Evolutionary conservation across 805 yeast genomes (phyloP).

Genomic region (Saccharomycodes ludwigii): DNA sequence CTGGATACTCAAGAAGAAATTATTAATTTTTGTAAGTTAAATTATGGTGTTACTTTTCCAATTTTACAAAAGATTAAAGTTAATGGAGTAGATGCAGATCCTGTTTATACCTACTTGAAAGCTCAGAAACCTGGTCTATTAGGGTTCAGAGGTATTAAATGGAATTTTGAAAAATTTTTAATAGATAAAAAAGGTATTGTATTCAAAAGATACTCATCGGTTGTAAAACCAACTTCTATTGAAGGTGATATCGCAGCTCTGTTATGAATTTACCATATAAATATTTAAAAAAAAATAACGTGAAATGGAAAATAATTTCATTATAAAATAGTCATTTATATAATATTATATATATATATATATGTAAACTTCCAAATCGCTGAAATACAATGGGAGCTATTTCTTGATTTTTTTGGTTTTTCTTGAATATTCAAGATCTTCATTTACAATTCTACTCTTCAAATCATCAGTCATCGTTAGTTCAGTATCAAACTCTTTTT

Average conservation of each 20-base stretch:
- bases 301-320: neutral
- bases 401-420: neutral
- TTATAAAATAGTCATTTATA: neutral
- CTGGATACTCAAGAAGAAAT: conserved; percentile 60
- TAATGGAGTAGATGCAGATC: conserved; percentile 59
- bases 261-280: conserved; percentile 14
- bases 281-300: neutral
- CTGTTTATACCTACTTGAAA: conserved; percentile 62
- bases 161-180: conserved; percentile 75
- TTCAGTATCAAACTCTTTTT: conserved; percentile 49
- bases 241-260: conserved; percentile 39
- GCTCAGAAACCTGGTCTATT: conserved; percentile 42
- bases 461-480: conserved; percentile 15
- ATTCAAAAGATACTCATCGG: conserved; percentile 40
- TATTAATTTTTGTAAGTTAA: conserved; percentile 56
- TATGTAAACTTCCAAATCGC: too few relatives aligned
- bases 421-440: conserved; percentile 11
- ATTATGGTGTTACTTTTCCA: conserved; percentile 76
- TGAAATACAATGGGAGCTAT: too few relatives aligned
- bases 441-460: conserved; percentile 16
- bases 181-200: conserved; percentile 47
- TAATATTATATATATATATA: too few relatives aligned
- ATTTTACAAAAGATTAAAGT: conserved; percentile 67
- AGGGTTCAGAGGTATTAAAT: conserved; percentile 62
- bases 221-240: conserved; percentile 40